A percentile compares a stretch with the other conserved stretches of the same genome.
Evolutionary conservation across 768 basidiomycete species (phyloP).

Genomic region (Amanita fuliginea): DNA sequence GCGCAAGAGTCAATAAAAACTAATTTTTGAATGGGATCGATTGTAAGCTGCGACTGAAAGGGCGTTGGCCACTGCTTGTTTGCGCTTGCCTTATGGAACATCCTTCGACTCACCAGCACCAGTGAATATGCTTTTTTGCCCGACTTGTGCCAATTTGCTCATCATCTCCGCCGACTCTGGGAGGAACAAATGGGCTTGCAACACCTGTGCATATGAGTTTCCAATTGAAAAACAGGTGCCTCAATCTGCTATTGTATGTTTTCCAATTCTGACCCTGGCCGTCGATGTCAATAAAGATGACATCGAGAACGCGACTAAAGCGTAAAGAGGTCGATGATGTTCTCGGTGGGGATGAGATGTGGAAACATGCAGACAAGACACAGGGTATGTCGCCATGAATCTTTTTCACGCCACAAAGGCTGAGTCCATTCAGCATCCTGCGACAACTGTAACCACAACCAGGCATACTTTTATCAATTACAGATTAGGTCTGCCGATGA

Average conservation of each 20-base stretch:
- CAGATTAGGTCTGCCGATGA: constrained; percentile 94
- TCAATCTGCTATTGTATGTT: constrained; percentile 5
- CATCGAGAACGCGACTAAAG: constrained; percentile 73
- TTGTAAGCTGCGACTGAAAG: no score
- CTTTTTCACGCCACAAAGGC: not conserved
- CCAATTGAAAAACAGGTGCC: constrained; percentile 74
- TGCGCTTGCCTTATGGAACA: no score
- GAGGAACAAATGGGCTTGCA: constrained; percentile 89
- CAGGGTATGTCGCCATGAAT: constrained; percentile 33
- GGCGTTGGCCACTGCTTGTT: no score
- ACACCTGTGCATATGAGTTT: constrained; percentile 92
- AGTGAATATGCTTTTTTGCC: constrained; percentile 83
- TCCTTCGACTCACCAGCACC: not conserved
- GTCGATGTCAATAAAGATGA: constrained; percentile 51
- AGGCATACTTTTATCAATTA: constrained; percentile 91
- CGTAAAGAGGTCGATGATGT: constrained; percentile 96
- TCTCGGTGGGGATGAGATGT: constrained; percentile 85
- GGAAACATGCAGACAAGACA: constrained; percentile 89
- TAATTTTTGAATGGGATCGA: no score
- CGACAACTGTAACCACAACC: constrained; percentile 72
- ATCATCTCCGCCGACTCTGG: constrained; percentile 68
- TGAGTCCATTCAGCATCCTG: constrained; percentile 31
- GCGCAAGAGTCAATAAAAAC: no score
- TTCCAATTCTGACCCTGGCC: not conserved
- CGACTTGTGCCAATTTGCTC: constrained; percentile 84